These are phyloP conservation scores for Rhizopus stolonifer DNA, from an alignment of 371 early-diverging fungal species.

Conservation along the genomic window DNA sequence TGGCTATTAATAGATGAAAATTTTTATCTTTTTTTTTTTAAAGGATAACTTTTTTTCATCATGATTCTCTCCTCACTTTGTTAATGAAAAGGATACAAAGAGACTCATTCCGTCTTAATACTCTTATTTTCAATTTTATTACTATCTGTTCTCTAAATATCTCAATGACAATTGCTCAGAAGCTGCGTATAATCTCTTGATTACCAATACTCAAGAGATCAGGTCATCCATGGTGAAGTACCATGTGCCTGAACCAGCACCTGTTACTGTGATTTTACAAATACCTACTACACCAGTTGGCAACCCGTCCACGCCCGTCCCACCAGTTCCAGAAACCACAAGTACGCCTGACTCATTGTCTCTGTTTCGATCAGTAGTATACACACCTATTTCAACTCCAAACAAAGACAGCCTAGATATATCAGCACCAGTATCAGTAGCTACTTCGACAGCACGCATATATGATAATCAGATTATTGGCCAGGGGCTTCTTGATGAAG, in stretches of 20 bases:
- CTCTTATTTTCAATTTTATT: no score
- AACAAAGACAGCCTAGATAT: slow-evolving; percentile 1
- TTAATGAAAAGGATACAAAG: no score
- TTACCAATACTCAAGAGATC: slow-evolving; percentile 15
- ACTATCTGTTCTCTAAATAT: no score
- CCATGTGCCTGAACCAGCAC: slow-evolving; percentile 9
- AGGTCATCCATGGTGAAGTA: slow-evolving; percentile 5
- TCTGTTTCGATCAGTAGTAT: not conserved
- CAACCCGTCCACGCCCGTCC: slow-evolving; percentile 3
- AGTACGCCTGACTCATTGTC: slow-evolving; percentile 5
- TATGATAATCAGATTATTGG: slow-evolving; percentile 7
- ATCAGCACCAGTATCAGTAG: slow-evolving; percentile 3
- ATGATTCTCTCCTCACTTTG: no score
- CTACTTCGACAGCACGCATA: slow-evolving; percentile 10
- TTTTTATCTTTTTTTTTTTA: no score
- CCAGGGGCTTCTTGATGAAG: slow-evolving; percentile 6
- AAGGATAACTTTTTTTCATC: no score
- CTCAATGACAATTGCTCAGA: slow-evolving; percentile 16
- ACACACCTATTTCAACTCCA: slow-evolving; percentile 1
- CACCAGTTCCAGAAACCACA: slow-evolving; percentile 8
- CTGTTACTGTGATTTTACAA: slow-evolving; percentile 10
- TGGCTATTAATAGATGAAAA: no score
- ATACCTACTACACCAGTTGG: slow-evolving; percentile 8
- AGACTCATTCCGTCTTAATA: no score
- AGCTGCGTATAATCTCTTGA: slow-evolving; percentile 11